phyloP scores from a whole-genome alignment of 2,329 filamentous ascomycete species.

The Penicillium sp. region DNA sequence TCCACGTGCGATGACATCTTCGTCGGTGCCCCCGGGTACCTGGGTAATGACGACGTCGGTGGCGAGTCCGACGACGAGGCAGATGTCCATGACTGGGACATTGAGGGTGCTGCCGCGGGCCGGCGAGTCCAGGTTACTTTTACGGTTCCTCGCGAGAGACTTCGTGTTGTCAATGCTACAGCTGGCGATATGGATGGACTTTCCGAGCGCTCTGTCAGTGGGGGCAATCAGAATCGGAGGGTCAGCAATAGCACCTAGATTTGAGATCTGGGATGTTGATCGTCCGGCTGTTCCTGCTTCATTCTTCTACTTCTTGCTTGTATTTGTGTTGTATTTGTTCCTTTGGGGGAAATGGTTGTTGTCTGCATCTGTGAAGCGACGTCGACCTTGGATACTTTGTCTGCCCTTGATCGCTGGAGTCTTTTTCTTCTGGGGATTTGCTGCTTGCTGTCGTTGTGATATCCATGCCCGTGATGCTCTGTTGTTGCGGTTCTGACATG shows the following conservation, averaged over 20 bases:
- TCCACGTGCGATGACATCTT: constrained; percentile 28
- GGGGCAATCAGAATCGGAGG: constrained; percentile 5
- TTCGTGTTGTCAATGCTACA: constrained; percentile 83
- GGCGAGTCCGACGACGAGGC: constrained; percentile 16
- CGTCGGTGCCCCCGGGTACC: constrained; percentile 24
- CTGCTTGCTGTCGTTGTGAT: constrained; percentile 11
- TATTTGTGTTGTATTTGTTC: constrained; percentile 1
- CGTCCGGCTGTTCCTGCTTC: background rate
- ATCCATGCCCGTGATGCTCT: constrained; percentile 6
- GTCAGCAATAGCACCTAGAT: constrained; percentile 6
- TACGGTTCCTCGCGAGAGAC: constrained; percentile 79
- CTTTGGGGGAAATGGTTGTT: constrained; percentile 9
- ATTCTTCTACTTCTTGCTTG: constrained; percentile 9
- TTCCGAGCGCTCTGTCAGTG: constrained; percentile 30
- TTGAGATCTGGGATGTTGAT: background rate
- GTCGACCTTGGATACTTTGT: background rate
- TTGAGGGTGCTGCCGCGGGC: constrained; percentile 68
- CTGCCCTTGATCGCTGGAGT: constrained; percentile 2
- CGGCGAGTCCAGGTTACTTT: constrained; percentile 82
- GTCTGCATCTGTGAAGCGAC: background rate
- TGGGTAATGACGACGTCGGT: constrained; percentile 26
- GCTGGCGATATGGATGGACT: constrained; percentile 34
- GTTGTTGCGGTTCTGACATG: constrained; percentile 4
- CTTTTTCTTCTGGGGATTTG: background rate
- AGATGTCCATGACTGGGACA: constrained; percentile 61